phyloP scores from a whole-genome alignment of 2,329 filamentous ascomycete genomes.

The Trichoderma sp. region DNA sequence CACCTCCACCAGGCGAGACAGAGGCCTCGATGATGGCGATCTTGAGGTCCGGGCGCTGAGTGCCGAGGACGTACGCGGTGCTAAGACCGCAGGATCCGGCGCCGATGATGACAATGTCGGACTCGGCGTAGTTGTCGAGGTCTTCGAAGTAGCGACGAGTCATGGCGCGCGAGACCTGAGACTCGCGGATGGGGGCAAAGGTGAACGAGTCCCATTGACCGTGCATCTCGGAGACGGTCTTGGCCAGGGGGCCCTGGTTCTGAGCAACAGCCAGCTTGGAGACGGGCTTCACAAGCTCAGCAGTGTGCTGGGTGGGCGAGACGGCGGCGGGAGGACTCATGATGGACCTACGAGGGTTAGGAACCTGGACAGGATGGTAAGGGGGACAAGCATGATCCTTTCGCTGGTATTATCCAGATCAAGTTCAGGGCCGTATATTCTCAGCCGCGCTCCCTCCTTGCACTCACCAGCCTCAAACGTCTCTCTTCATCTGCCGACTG shows the following conservation, averaged over 20 bases:
- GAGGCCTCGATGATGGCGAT: conserved; percentile 88
- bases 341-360: conserved; percentile 40
- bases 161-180: conserved; percentile 90
- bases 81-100: conserved; percentile 86
- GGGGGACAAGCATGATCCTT: conserved; percentile 86
- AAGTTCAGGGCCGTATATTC: conserved; percentile 92
- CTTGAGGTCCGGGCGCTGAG: conserved; percentile 81
- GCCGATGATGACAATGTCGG: conserved; percentile 89
- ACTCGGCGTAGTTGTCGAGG: conserved; percentile 84
- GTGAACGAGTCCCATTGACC: conserved; percentile 78
- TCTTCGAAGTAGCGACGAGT: conserved; percentile 89
- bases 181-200: conserved; percentile 86
- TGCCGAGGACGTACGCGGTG: conserved; percentile 80
- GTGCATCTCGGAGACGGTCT: conserved; percentile 63
- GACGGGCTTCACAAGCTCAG: conserved; percentile 44
- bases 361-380: conserved; percentile 27
- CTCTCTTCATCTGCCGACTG: not conserved
- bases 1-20: conserved; percentile 82
- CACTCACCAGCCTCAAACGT: not conserved
- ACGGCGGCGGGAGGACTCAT: conserved; percentile 80
- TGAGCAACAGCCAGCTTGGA: conserved; percentile 41
- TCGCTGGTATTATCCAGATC: conserved; percentile 99
- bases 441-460: conserved; percentile 50
- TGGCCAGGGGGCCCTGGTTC: conserved; percentile 32
- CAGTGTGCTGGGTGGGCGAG: conserved; percentile 53